Base-by-base conservation (phyloP, 2,329 filamentous ascomycete species). In the Exophiala sp. region DNA sequence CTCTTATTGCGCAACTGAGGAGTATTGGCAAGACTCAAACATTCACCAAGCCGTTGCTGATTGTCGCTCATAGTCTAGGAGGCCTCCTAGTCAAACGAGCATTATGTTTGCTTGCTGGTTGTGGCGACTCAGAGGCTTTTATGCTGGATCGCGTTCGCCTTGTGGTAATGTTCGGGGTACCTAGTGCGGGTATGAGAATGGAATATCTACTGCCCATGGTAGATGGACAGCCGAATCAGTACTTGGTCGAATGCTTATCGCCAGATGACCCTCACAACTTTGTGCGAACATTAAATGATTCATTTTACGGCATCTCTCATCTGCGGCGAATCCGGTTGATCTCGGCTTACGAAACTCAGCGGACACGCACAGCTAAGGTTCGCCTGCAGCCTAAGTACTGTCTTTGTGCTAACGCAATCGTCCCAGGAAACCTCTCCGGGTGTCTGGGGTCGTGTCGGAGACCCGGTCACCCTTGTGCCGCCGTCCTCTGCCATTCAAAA, bases 81-180 rank as follows among this genome's bases (percentile, higher is more conserved):
- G 56, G 53, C 3, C 24, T 59, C 33, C 29, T 58, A 5, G 34
- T 62, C 11, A 62, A 62, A 40, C 35, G 56, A 40, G 57, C 47
- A 7, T 16, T 52, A 6, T 51, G 29, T 16, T 3, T n/a, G 7
- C 39, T 45, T 11, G 41, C 41, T 10, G 18, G 16, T 3, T 47
- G 39, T 38, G 20, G 39, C 5, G 41, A 46, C 1, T 33, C 21
- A 16, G 39, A 44, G 24, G 16, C 33, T 32, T 46, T 41, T 42
- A 33, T 43, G 14, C 41, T 38, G 5, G 36, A 12, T 16, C 18
- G 50, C 16, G 21, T 45, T 36, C 55, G 57, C 33, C 53, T 54
- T 10, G 20, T 59, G 18, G 33, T 64, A 8, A 54, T 61, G 41
- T 64, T 64, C 41, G 61, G 59, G 24, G 57, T 62, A 11, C 62